phyloP scores from a whole-genome alignment of 805 yeast species.

The Ogataea pignaliae region DNA sequence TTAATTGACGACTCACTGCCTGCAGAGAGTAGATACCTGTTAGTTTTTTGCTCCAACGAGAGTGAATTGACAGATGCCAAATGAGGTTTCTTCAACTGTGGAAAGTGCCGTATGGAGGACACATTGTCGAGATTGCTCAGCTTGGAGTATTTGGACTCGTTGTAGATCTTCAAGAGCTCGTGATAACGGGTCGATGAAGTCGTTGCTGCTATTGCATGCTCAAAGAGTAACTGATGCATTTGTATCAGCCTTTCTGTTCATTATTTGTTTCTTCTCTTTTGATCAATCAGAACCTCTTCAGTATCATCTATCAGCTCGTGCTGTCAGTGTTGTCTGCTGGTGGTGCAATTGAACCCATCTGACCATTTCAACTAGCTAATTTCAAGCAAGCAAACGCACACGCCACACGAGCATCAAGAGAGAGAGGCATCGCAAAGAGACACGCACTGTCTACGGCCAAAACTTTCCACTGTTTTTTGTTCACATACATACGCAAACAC shows the following conservation, averaged over 20 bases:
- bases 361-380: too few relatives aligned
- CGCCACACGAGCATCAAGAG: too few relatives aligned
- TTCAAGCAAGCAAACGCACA: too few relatives aligned
- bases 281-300: too few relatives aligned
- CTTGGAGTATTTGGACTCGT: slow-evolving; percentile 22
- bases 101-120: slow-evolving; percentile 32
- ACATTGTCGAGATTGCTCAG: slow-evolving; percentile 17
- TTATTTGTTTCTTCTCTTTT: too few relatives aligned
- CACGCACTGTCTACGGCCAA: too few relatives aligned
- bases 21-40: slow-evolving; percentile 58
- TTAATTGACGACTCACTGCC: slow-evolving; percentile 67
- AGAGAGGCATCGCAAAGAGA: too few relatives aligned
- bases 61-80: slow-evolving; percentile 55
- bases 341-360: too few relatives aligned
- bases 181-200: slow-evolving; percentile 4
- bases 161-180: slow-evolving; percentile 20
- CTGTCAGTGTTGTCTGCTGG: too few relatives aligned
- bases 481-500: too few relatives aligned
- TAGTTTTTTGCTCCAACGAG: slow-evolving; percentile 45
- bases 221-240: slow-evolving; percentile 24
- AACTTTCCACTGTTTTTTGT: too few relatives aligned
- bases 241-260: background rate
- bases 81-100: slow-evolving; percentile 35
- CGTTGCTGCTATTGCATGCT: slow-evolving; percentile 11
- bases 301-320: too few relatives aligned